Base-by-base conservation (phyloP, 2,329 filamentous ascomycete species). In the Ophiosphaerella herpotricha region DNA sequence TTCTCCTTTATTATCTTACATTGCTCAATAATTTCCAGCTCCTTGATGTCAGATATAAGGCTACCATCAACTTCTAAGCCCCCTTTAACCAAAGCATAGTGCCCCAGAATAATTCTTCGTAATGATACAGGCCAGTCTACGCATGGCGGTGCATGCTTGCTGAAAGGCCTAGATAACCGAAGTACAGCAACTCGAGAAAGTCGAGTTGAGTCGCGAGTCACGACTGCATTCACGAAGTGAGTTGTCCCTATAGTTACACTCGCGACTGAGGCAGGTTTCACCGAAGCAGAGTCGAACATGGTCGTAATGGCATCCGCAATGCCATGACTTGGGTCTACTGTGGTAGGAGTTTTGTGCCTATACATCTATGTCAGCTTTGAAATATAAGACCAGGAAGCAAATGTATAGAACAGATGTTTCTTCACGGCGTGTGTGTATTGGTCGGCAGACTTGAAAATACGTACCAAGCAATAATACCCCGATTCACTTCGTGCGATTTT, bases 221-320 rank as follows among this genome's bases (percentile, higher is more conserved):
- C 70, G 7, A 82, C 76, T 5, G 78, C 78, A 50, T 81, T 81
- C 39, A 81, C 74, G 50, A 81, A 81, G 64, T 80, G 66, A 0
- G 80, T 83, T 2, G 79, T 82, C 23, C 80, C 79, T 43, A 82
- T 76, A 7, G 77, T 80, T 4, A 81, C 74, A 49, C 76, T 78
- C 13, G 67, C 71, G 46, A 80, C 68, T 2, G 58, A 56, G 12
- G 54, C 48, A 13, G 70, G 64, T 13, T 67, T 55, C 14, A 74
- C 61, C 3, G 57, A 61, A 5, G 68, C 64, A 1, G 63, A 60
- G 24, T 63, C 58, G 59, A 73, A 71, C 68, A 73, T 72, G 7
- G 66, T 67, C 3, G 61, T 69, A 38, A 75, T 71, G 13, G 69
- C 66, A 29, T 60, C 52, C 11, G 64, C 58, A 47, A 74, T 74